Percentiles rank a stretch among this genome's conserved stretches.
Conservation (phyloP, 768 basidiomycete genomes). For the Lentinula aciculospora region DNA sequence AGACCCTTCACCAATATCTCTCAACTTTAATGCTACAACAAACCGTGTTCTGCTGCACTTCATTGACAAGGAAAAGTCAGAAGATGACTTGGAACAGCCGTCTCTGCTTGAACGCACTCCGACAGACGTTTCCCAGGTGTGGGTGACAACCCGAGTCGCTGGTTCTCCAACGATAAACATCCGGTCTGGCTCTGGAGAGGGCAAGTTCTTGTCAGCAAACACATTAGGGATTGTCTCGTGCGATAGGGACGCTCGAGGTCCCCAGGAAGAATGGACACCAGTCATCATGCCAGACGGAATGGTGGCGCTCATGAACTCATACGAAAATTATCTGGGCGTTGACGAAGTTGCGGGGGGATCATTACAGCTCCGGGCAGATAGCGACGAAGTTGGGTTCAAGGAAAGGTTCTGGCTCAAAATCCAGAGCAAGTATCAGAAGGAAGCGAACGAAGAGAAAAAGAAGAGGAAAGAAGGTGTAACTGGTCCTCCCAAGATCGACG, state of each 20-base stretch:
- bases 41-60: constrained; percentile 62
- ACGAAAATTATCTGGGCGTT: constrained; percentile 81
- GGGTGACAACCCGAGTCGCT: constrained; percentile 84
- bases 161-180: constrained; percentile 83
- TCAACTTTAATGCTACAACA: constrained; percentile 76
- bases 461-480: constrained; percentile 58
- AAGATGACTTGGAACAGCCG: constrained; percentile 35
- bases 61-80: constrained; percentile 53
- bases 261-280: constrained; percentile 93
- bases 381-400: constrained; percentile 77
- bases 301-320: constrained; percentile 83
- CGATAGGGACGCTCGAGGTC: constrained; percentile 84
- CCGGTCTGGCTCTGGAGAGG: constrained; percentile 81
- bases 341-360: constrained; percentile 86
- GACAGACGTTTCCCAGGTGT: constrained; percentile 82
- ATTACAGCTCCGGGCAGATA: constrained; percentile 75
- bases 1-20: constrained; percentile 67
- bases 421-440: constrained; percentile 83
- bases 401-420: constrained; percentile 90
- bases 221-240: constrained; percentile 79
- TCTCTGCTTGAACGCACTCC: constrained; percentile 64
- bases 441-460: constrained; percentile 75
- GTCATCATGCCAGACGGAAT: constrained; percentile 74
- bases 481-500: constrained; percentile 52
- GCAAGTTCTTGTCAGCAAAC: constrained; percentile 88